Evolutionary conservation across 2,329 filamentous ascomycete genomes (phyloP).

Genomic region (Hypoxylon sp.): DNA sequence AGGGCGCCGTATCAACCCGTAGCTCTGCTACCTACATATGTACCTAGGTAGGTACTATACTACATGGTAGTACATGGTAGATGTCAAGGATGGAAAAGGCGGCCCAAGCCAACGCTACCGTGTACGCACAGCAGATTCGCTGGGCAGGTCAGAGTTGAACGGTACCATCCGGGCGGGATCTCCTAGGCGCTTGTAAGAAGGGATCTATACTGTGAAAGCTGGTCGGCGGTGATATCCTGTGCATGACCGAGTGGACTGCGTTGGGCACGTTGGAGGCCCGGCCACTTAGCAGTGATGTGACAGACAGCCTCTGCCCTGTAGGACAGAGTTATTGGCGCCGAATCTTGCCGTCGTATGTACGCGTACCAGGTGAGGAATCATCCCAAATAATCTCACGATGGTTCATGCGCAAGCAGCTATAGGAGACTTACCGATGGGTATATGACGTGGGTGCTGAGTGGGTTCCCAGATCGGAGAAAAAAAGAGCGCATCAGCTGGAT

Average conservation of each 20-base stretch:
- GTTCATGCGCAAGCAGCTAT: not conserved
- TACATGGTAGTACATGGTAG: too few relatives aligned
- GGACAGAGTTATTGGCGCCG: slow-evolving; percentile 7
- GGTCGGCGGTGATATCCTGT: slow-evolving; percentile 8
- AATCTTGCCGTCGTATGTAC: slow-evolving; percentile 7
- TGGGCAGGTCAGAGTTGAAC: slow-evolving; percentile 13
- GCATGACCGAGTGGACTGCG: slow-evolving; percentile 15
- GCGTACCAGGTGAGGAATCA: slow-evolving; percentile 11
- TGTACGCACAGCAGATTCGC: slow-evolving; percentile 7
- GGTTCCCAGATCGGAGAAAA: slow-evolving; percentile 2
- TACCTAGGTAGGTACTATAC: not conserved
- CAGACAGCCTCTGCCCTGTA: slow-evolving; percentile 9
- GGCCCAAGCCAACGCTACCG: slow-evolving; percentile 10
- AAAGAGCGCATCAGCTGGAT: slow-evolving; percentile 4
- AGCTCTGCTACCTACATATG: too few relatives aligned
- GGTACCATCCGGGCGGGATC: slow-evolving; percentile 21
- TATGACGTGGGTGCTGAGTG: not conserved
- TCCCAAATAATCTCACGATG: slow-evolving; percentile 5
- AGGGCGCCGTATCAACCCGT: slow-evolving; percentile 7
- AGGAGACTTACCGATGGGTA: not conserved
- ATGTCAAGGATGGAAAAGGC: slow-evolving; percentile 11
- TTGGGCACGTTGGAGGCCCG: slow-evolving; percentile 8
- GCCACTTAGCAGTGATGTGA: slow-evolving; percentile 30
- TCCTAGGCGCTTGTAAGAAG: slow-evolving; percentile 27
- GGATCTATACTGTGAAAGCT: not conserved